A percentile compares a stretch with the other conserved stretches of the same genome.
phyloP scores from a whole-genome alignment of 1,139 yeast genomes.

The Yamadazyma atlantica region DNA sequence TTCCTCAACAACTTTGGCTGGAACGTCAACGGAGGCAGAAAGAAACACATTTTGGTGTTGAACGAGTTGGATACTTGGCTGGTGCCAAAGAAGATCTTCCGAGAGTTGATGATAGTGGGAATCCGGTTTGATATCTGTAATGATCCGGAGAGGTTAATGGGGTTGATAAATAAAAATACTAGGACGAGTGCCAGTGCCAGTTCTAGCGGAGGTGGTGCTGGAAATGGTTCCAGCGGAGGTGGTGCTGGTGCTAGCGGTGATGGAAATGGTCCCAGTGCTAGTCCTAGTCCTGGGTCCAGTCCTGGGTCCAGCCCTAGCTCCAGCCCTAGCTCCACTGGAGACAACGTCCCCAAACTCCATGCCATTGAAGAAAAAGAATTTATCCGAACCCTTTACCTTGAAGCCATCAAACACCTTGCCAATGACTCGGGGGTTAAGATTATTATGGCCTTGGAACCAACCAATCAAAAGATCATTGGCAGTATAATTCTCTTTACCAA shows the following conservation, averaged over 20 bases:
- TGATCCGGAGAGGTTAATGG: constrained; percentile 38
- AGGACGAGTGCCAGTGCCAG: no score
- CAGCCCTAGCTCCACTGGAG: no score
- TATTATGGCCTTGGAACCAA: constrained; percentile 58
- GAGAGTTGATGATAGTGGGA: constrained; percentile 61
- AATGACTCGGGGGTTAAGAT: constrained; percentile 40
- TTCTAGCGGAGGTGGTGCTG: not conserved
- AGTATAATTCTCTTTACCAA: constrained; percentile 54
- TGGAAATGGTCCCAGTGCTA: constrained; percentile 2
- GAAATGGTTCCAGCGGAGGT: constrained; percentile 5
- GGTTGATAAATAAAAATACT: constrained; percentile 25
- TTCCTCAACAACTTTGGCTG: constrained; percentile 44
- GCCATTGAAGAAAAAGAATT: constrained; percentile 15
- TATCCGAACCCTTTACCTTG: constrained; percentile 21
- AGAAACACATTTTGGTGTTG: constrained; percentile 39
- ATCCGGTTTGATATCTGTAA: constrained; percentile 57
- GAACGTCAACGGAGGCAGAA: constrained; percentile 20
- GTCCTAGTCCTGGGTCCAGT: no score
- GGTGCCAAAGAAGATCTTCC: constrained; percentile 54
- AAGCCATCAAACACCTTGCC: constrained; percentile 24
- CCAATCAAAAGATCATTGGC: constrained; percentile 55
- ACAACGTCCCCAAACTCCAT: no score
- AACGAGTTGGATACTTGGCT: constrained; percentile 44
- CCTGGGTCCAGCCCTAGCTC: no score
- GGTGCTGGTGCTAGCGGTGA: constrained; percentile 7